Evolutionary conservation across 225 moss, liverwort and hornwort genomes (phyloP), one percentile per base, ranked within the genome.

Genomic region (Asterella californica): DNA sequence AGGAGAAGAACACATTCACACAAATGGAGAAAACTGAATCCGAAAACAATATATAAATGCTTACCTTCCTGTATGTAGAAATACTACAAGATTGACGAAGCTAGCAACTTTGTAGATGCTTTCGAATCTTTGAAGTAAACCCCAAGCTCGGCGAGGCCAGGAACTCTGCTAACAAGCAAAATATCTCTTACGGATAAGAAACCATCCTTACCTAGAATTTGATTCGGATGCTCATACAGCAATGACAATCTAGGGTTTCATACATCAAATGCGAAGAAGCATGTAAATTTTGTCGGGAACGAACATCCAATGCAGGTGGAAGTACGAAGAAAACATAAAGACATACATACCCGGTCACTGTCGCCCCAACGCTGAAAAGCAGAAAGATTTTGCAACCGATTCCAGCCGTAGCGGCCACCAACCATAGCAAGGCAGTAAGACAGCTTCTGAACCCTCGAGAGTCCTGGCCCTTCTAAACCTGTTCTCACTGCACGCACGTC

Each of bases 311-410:
- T 10, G 36, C 1, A 36, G 36, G 17, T 34, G 34, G 11, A 63
- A 29, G 63, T 36, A 19, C 34, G 18, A 1, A 33, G 15, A 66
- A 29, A 33, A 67, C 15, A 67, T 18, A 17, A n/a, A n/a, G n/a
- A n/a, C n/a, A n/a, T n/a, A n/a, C 79, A 57, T 90, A 99, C 99
- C 87, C 87, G 90, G 85, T 91, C 91, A 48, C 86, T 90, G 76
- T 92, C 93, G 76, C 99, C 95, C 99, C 99, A 95, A 61, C 93
- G 95, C 78, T 95, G 99, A 81, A 99, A 95, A 74, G 92, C 91
- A 84, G 99, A 99, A n/a, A 95, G 84, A 74, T 90, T 90, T 82
- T 99, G 99, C 74, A 99, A 92, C 68, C 99, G 95, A 60, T 89
- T 92, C 95, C 95, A 95, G 10, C 90, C 90, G 80, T 99, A 99